phyloP scores from a whole-genome alignment of 257 asterid genomes.

The Primulina tabacum region DNA sequence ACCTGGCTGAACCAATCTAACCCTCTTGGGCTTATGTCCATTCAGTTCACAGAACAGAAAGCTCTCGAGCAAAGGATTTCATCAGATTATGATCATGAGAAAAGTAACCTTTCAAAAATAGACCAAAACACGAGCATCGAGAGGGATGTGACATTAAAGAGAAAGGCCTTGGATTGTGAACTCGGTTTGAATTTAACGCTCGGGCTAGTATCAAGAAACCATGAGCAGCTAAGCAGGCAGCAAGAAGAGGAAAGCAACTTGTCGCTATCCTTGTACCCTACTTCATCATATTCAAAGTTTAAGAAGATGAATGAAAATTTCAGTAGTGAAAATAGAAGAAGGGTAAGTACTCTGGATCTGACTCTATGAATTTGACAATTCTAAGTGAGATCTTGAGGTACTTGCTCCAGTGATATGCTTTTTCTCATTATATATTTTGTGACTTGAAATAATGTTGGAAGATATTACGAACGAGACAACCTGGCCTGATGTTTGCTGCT shows the following conservation, averaged over 20 bases:
- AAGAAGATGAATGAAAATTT: slow-evolving; percentile 17
- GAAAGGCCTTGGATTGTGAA: slow-evolving; percentile 22
- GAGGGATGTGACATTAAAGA: slow-evolving; percentile 24
- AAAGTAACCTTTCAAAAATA: background rate
- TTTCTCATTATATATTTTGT: background rate
- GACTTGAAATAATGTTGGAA: background rate
- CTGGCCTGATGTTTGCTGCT: background rate
- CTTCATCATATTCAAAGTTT: slow-evolving; percentile 26
- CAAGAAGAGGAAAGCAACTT: slow-evolving; percentile 21
- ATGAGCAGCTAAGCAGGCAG: background rate
- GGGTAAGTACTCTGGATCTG: slow-evolving; percentile 53
- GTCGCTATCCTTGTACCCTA: slow-evolving; percentile 31
- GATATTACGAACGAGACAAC: background rate
- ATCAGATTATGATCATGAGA: background rate
- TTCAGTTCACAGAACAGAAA: background rate
- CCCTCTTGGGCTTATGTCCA: slow-evolving; percentile 1
- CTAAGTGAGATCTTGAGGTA: slow-evolving; percentile 55
- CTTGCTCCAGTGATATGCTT: slow-evolving; percentile 29
- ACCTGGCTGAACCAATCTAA: slow-evolving; percentile 1
- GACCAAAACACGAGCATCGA: background rate
- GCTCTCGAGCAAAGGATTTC: slow-evolving; percentile 1
- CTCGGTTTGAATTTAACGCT: slow-evolving; percentile 35
- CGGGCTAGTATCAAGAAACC: slow-evolving; percentile 3
- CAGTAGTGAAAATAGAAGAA: slow-evolving; percentile 23
- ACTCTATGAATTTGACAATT: slow-evolving; percentile 44